These are phyloP conservation scores for Colletotrichum eleusines DNA, from an alignment of 2,329 filamentous ascomycete genomes.

Conservation along the genomic window DNA sequence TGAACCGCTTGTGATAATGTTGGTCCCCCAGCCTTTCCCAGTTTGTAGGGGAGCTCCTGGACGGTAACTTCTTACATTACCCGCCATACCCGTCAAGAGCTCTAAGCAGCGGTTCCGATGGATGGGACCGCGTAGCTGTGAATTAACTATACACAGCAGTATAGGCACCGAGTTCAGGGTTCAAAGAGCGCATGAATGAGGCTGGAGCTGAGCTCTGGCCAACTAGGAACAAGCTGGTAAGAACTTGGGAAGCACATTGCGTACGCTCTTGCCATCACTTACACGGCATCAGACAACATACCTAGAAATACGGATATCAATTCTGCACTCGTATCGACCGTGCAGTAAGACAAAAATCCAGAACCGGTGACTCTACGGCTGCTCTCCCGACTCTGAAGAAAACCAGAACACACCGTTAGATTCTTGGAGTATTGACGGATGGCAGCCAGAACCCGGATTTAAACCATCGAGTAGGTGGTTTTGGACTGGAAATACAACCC, in stretches of 20 bases:
- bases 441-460: not conserved
- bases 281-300: too few relatives aligned
- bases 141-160: not conserved
- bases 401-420: not conserved
- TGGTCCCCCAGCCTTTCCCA: slow-evolving; percentile 5
- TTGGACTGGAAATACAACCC: too few relatives aligned
- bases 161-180: too few relatives aligned
- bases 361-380: not conserved
- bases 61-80: slow-evolving; percentile 6
- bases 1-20: not conserved
- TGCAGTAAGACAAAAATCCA: not conserved
- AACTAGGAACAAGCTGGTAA: not conserved
- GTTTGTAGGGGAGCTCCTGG: slow-evolving; percentile 17
- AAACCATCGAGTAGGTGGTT: not conserved
- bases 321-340: not conserved
- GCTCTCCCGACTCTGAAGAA: not conserved
- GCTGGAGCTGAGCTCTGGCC: slow-evolving; percentile 7
- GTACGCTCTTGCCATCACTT: not conserved
- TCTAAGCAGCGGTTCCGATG: slow-evolving; percentile 10
- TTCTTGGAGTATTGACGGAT: not conserved
- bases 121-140: not conserved
- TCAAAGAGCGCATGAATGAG: slow-evolving; percentile 11
- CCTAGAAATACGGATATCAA: not conserved
- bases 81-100: slow-evolving; percentile 2
- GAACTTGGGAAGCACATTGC: too few relatives aligned